phyloP scores from a whole-genome alignment of 768 basidiomycete genomes.

The Lyophyllum shimeji region DNA sequence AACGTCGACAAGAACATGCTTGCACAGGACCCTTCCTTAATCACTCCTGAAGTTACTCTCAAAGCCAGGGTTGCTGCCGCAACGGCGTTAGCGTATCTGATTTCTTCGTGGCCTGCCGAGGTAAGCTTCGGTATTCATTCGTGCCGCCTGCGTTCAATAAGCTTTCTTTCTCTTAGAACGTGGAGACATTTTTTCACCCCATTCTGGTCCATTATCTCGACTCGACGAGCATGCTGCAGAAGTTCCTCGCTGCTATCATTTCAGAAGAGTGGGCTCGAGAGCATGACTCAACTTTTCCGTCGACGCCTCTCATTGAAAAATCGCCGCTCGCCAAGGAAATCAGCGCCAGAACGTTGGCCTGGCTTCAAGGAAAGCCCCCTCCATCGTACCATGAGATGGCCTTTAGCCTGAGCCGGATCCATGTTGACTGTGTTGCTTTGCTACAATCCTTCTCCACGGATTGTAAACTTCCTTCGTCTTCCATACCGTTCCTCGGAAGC shows the following conservation, averaged over 20 bases:
- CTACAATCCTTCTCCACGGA: slow-evolving; percentile 84
- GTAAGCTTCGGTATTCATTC: slow-evolving; percentile 34
- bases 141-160: neutral
- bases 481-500: slow-evolving; percentile 75
- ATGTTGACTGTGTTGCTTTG: slow-evolving; percentile 74
- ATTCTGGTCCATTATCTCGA: slow-evolving; percentile 79
- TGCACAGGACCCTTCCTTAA: slow-evolving; percentile 82
- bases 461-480: slow-evolving; percentile 78
- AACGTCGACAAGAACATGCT: slow-evolving; percentile 98
- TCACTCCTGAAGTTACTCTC: slow-evolving; percentile 73
- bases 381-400: slow-evolving; percentile 91
- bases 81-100: slow-evolving; percentile 70
- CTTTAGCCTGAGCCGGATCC: slow-evolving; percentile 74
- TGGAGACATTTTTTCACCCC: slow-evolving; percentile 71
- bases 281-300: slow-evolving; percentile 34
- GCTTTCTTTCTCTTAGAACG: slow-evolving; percentile 22
- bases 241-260: slow-evolving; percentile 80
- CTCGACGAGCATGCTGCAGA: slow-evolving; percentile 90
- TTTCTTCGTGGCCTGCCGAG: slow-evolving; percentile 64
- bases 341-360: slow-evolving; percentile 61
- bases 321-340: slow-evolving; percentile 67
- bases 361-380: slow-evolving; percentile 76
- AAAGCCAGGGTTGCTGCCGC: slow-evolving; percentile 80
- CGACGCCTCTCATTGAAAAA: slow-evolving; percentile 47
- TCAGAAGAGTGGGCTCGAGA: slow-evolving; percentile 89